Conservation (phyloP, 2,329 filamentous ascomycete species). For the Hypoxylon sp. region DNA sequence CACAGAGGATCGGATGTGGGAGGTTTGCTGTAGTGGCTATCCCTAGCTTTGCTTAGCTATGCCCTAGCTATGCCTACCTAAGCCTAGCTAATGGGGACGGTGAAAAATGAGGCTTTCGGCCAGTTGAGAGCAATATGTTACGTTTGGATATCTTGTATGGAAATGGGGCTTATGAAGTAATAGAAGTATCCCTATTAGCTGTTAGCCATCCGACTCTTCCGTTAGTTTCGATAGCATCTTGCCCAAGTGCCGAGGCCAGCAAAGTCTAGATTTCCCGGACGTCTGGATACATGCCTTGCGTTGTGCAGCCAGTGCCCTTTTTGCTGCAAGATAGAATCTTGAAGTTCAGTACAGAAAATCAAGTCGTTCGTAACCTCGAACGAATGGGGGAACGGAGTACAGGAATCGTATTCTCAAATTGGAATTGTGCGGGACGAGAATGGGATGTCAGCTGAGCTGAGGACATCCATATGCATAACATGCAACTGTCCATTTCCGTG, state of each 20-base stretch:
- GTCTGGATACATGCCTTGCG: slow-evolving; percentile 23
- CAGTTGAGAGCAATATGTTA: slow-evolving; percentile 23
- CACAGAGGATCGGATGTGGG: slow-evolving; percentile 32
- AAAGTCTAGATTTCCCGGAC: slow-evolving; percentile 26
- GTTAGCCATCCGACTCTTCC: slow-evolving; percentile 18
- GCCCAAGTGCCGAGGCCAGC: slow-evolving; percentile 36
- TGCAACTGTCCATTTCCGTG: slow-evolving; percentile 40
- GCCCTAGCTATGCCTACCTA: neutral
- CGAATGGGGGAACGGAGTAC: slow-evolving; percentile 18
- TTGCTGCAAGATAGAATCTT: neutral
- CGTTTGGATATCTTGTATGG: slow-evolving; percentile 6
- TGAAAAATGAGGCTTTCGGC: slow-evolving; percentile 14
- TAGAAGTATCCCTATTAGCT: slow-evolving; percentile 18
- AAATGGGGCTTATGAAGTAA: slow-evolving; percentile 26
- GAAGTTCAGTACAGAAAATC: slow-evolving; percentile 6
- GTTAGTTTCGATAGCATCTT: slow-evolving; percentile 18
- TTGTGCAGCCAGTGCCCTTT: slow-evolving; percentile 1
- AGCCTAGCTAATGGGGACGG: slow-evolving; percentile 6
- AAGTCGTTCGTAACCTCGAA: slow-evolving; percentile 9
- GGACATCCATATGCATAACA: slow-evolving; percentile 26
- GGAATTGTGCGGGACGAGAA: slow-evolving; percentile 40
- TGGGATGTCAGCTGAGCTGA: slow-evolving; percentile 46
- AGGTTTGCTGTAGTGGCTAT: slow-evolving; percentile 22
- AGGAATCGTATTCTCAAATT: slow-evolving; percentile 43
- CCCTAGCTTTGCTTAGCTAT: slow-evolving; percentile 4